A percentile compares a stretch with the other conserved stretches of the same genome.
These are phyloP conservation scores for Trichoderma gracile DNA, from an alignment of 2,329 filamentous ascomycete species.

Conservation along the genomic window DNA sequence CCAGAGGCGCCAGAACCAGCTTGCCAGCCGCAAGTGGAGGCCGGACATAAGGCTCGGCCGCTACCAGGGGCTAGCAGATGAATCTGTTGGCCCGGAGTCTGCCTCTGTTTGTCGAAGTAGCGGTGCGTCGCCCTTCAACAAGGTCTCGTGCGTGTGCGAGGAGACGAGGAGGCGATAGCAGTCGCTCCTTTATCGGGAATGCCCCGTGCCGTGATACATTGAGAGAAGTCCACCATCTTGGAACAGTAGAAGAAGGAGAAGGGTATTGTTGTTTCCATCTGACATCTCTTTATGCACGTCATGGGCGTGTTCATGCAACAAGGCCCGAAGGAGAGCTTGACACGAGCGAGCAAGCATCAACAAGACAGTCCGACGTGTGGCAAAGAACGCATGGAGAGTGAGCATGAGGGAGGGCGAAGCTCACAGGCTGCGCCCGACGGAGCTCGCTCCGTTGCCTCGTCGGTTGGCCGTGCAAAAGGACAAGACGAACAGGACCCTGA, in stretches of 20 bases:
- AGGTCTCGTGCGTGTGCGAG: neutral
- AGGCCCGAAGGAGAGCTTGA: neutral
- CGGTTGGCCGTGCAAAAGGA: neutral
- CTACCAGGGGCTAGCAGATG: constrained; percentile 10
- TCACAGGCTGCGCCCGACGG: neutral
- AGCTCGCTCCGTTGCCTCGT: neutral
- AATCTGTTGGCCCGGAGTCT: neutral
- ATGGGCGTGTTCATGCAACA: constrained; percentile 21
- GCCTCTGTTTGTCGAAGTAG: constrained; percentile 17
- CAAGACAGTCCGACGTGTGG: neutral
- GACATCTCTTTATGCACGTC: constrained; percentile 17
- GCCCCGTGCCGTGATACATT: neutral
- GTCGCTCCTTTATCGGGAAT: neutral
- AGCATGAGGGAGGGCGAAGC: neutral
- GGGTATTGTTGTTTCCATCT: neutral
- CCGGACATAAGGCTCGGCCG: constrained; percentile 22
- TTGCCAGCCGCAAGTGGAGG: constrained; percentile 5
- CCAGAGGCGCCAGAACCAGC: neutral
- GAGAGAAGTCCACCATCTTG: neutral
- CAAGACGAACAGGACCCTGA: neutral
- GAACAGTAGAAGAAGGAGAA: neutral
- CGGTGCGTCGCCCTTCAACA: constrained; percentile 5
- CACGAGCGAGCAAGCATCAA: constrained; percentile 11
- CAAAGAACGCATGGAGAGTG: neutral
- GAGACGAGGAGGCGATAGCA: too few relatives aligned